Evolutionary conservation across 768 basidiomycete genomes (phyloP).

Genomic region (Russula sp.): DNA sequence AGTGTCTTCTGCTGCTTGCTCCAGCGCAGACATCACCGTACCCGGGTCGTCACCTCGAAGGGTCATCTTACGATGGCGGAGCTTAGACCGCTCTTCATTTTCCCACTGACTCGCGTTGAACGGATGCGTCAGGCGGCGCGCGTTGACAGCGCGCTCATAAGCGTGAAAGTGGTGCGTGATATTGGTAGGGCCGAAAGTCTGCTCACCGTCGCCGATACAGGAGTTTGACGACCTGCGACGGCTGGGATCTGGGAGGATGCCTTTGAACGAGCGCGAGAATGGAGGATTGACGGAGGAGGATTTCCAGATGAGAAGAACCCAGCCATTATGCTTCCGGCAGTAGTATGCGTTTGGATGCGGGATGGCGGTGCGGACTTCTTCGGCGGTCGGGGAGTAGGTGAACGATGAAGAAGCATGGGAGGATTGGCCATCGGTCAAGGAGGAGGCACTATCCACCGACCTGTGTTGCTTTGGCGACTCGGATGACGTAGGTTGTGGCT

Average conservation of each 20-base stretch:
- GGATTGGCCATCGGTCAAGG: conserved; percentile 27
- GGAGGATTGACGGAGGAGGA: conserved; percentile 60
- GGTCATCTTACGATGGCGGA: conserved; percentile 51
- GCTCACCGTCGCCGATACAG: conserved; percentile 34
- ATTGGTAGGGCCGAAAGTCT: conserved; percentile 48
- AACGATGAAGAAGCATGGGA: conserved; percentile 32
- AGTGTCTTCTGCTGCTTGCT: conserved; percentile 28
- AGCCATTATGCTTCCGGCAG: conserved; percentile 77
- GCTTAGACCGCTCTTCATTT: conserved; percentile 46
- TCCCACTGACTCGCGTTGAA: conserved; percentile 59
- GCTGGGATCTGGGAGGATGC: conserved; percentile 52
- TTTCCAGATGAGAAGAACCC: conserved; percentile 74
- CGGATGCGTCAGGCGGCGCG: conserved; percentile 63
- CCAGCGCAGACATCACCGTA: conserved; percentile 17
- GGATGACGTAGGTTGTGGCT: conserved; percentile 26
- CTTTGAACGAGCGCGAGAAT: conserved; percentile 53
- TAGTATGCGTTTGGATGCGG: conserved; percentile 84
- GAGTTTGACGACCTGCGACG: conserved; percentile 44
- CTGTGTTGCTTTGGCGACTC: conserved; percentile 17
- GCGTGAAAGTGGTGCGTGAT: conserved; percentile 80
- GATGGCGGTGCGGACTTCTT: conserved; percentile 63
- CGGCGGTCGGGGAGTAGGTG: conserved; percentile 47
- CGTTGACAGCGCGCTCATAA: conserved; percentile 67
- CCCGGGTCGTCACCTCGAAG: conserved; percentile 25
- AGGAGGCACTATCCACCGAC: conserved; percentile 10